phyloP scores from a whole-genome alignment of 2,329 filamentous ascomycete genomes.

The Didymellaceae sp. region DNA sequence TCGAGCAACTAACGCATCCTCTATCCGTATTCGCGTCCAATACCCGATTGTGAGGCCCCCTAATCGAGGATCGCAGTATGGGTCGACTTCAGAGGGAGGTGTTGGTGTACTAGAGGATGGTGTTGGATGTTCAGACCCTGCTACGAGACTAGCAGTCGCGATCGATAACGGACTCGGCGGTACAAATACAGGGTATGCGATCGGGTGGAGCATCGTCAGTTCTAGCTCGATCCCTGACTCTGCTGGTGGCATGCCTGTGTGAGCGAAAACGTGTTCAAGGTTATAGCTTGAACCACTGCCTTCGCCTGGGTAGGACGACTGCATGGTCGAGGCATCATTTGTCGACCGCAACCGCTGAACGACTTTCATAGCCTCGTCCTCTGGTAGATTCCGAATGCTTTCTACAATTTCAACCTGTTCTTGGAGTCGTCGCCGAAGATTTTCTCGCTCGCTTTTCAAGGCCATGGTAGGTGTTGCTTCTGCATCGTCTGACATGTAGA shows the following conservation, averaged over 20 bases:
- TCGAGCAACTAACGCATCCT: conserved; percentile 6
- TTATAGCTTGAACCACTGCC: not conserved
- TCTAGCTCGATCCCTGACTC: conserved; percentile 9
- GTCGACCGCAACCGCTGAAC: conserved; percentile 1
- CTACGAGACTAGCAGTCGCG: not conserved
- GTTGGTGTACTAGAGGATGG: not conserved
- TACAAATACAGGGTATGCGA: not conserved
- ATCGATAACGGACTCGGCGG: conserved; percentile 1
- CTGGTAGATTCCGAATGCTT: conserved; percentile 5
- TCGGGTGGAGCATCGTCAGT: conserved; percentile 8
- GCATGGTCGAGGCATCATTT: not conserved
- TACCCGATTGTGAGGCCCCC: conserved; percentile 7
- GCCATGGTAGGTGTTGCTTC: conserved; percentile 17
- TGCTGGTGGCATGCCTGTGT: not conserved
- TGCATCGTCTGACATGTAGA: conserved; percentile 16
- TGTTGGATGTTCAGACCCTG: not conserved
- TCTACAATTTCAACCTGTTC: conserved; percentile 8
- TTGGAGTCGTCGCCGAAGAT: conserved; percentile 8
- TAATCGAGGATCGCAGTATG: conserved; percentile 11
- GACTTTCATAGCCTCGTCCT: conserved; percentile 10
- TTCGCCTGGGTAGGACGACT: not conserved
- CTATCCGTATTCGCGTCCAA: conserved; percentile 16
- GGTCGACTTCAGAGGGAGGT: not conserved
- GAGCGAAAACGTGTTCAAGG: not conserved
- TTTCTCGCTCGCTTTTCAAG: conserved; percentile 12